These are phyloP conservation scores for Eucalyptus decipiens DNA, from an alignment of 345 rosid species.

Conservation along the genomic window DNA sequence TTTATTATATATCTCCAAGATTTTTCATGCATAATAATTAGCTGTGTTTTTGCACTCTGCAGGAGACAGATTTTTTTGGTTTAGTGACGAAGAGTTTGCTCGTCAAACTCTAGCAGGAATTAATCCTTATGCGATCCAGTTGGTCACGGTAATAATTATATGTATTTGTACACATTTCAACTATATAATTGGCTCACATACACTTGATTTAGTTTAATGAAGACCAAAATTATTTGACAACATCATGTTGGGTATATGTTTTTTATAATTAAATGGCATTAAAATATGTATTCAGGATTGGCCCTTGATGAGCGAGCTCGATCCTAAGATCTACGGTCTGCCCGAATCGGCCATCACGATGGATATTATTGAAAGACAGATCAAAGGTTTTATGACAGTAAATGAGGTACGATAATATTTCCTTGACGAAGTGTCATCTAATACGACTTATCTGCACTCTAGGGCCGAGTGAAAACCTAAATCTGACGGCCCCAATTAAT, in stretches of 20 bases:
- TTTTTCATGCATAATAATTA: neutral
- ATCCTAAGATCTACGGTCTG: slow-evolving; percentile 53
- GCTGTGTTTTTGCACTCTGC: neutral
- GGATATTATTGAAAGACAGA: slow-evolving; percentile 35
- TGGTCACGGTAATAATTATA: slow-evolving; percentile 32
- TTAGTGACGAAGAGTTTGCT: slow-evolving; percentile 61
- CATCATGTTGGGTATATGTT: neutral
- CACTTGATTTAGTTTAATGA: neutral
- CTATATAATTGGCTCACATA: neutral
- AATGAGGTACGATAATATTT: slow-evolving; percentile 22
- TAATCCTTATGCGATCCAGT: slow-evolving; percentile 44
- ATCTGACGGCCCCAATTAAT: neutral
- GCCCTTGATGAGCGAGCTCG: slow-evolving; percentile 72
- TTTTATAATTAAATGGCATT: neutral
- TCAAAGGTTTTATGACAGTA: slow-evolving; percentile 37
- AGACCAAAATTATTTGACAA: neutral
- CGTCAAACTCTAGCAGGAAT: slow-evolving; percentile 75
- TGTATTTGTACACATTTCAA: neutral
- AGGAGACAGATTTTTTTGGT: slow-evolving; percentile 73
- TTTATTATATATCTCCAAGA: neutral
- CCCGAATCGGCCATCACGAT: slow-evolving; percentile 54
- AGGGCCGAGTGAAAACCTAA: neutral
- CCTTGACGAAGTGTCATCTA: neutral
- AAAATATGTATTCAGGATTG: slow-evolving; percentile 38
- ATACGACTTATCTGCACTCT: neutral